Evolutionary conservation across 768 basidiomycete species (phyloP), one percentile per base, ranked within the genome.

Genomic region (Boletellus sp.): DNA sequence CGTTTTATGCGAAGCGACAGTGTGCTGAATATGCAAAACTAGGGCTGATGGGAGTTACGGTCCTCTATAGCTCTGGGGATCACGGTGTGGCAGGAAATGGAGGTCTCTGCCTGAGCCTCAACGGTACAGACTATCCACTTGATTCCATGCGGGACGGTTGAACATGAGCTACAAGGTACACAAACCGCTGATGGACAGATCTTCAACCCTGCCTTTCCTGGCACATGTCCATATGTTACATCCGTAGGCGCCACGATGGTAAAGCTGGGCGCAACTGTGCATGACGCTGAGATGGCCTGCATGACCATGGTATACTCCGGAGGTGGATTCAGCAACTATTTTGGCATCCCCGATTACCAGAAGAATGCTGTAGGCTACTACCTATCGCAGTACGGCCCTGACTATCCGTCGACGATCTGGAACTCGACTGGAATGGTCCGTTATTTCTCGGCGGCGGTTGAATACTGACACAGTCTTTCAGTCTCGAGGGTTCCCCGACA

Each of bases 191-290:
- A 40, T 24, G 70, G 69, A 19, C 63, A 42, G 8, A 56, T 57
- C 34, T 77, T 78, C 61, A 74, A 69, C 53, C 76, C 74, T 0
- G 53, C 40, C 17, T 77, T 76, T 68, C 77, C 77, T 1, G 68
- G 55, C 17, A 66, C 68, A 4, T 78, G 77, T 45, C 73, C 77
- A 19, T 78, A 65, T 48, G 58, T 78, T 23, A 77, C 77, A 2
- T 64, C 72, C 3, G 67, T 79, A 13, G 77, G 79, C 20, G 78
- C 74, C 8, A 79, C 79, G 3, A 73, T 73, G 60, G 59, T 78
- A 22, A 20, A 19, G 9, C 70, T 70, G 19, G 63, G 69, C 4
- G 64, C 59, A 2, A 68, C 64, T 11, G 66, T 66, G n/a, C 54
- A 45, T 4, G 58, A 65, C 0, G 49, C 48, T 15, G 70, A 70